Base-by-base conservation (phyloP, 352 stramenopile genomes). In the Phytophthora idaei region DNA sequence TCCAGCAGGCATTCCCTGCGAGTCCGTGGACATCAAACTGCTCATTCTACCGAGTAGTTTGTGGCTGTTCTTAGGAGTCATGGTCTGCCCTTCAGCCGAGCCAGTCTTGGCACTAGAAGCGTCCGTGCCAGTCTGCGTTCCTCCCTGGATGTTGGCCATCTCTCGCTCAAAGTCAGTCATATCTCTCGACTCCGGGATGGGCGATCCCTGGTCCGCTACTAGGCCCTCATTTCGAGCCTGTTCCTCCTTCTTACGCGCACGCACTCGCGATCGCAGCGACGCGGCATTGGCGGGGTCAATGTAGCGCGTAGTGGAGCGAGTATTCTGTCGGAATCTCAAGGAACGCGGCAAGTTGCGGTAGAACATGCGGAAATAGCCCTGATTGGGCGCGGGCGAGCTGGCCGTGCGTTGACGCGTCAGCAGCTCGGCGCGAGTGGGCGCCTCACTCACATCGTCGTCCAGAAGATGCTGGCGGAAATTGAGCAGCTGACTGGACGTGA, bases 321-420 rank as follows among this genome's bases (percentile, higher is more conserved):
- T 90, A 50, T 92, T 90, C 63, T 89, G 83, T 14, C 84, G 83
- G 67, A 92, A 94, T 1, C 86, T 75, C 61, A 94, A 64, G 34
- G 81, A 59, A 2, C 86, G 83, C 21, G 86, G 86, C 47, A 92
- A 56, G 37, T 86, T 90, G 14, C 85, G 78, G 44, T 90, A 89
- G 49, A 90, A 93, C 3, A 86, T 71, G 2, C 81, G 68, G n/a
- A 57, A 78, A 62, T 57, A 69, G 42, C 54, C 56, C 46, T 73
- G 55, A 31, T 69, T 36, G 51, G 57, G 63, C 4, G 53, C 39
- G 48, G 57, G 58, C 34, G 44, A 50, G 17, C 32, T 66, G 11
- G 44, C 39, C 1, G 63, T 50, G 2, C 28, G 45, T 25, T 68
- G 53, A 9, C 56, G 53, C 31, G 61, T 54, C 3, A 73, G 42